Percentiles rank a stretch among this genome's conserved stretches.
Conservation (phyloP, 306 rosid genomes). For the Lathyrus sativus region DNA sequence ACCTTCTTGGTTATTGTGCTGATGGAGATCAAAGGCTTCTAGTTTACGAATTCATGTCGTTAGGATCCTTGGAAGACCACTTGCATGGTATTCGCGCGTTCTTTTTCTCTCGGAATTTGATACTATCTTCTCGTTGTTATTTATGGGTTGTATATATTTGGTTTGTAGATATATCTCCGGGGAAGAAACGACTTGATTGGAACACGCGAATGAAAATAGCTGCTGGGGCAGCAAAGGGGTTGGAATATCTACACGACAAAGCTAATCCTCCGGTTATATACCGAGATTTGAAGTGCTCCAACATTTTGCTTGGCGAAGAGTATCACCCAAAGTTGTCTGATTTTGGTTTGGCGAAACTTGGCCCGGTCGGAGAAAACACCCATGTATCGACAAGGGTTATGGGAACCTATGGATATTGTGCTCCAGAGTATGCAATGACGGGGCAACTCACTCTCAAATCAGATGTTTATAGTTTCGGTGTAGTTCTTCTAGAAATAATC, state of each 20-base stretch:
- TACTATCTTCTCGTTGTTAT: not conserved
- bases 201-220: slow-evolving; percentile 91
- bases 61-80: slow-evolving; percentile 91
- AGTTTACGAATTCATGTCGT: slow-evolving; percentile 89
- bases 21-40: slow-evolving; percentile 99
- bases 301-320: slow-evolving; percentile 86
- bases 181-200: slow-evolving; percentile 81
- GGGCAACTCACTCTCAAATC: slow-evolving; percentile 91
- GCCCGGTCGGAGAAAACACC: slow-evolving; percentile 96
- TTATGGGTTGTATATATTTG: slow-evolving; percentile 37
- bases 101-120: not conserved
- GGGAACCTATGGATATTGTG: slow-evolving; percentile 99
- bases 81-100: slow-evolving; percentile 62
- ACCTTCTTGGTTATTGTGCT: slow-evolving; percentile 93
- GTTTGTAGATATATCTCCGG: slow-evolving; percentile 68
- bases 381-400: slow-evolving; percentile 96
- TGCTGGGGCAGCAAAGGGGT: slow-evolving; percentile 90
- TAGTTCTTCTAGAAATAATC: slow-evolving; percentile 91
- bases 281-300: slow-evolving; percentile 90
- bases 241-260: slow-evolving; percentile 91
- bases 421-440: slow-evolving; percentile 95
- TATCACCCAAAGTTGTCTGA: slow-evolving; percentile 92
- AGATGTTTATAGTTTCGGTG: slow-evolving; percentile 95
- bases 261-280: slow-evolving; percentile 96
- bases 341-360: slow-evolving; percentile 93